Conservation (phyloP, 1,139 yeast genomes). For the Wickerhamiella infanticola region DNA sequence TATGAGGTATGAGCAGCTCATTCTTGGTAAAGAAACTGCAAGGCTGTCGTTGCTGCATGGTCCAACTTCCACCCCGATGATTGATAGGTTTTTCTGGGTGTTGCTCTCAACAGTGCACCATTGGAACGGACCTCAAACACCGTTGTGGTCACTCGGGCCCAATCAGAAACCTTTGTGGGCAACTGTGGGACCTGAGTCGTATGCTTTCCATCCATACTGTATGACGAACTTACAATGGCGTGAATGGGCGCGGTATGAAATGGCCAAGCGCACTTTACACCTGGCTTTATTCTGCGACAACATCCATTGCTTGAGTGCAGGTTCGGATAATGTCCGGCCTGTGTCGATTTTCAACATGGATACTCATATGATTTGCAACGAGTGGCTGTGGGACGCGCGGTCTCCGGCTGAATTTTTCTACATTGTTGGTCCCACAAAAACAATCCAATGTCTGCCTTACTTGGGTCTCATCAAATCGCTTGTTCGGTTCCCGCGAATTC, state of each 20-base stretch:
- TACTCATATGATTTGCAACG: constrained; percentile 21
- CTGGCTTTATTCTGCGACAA: constrained; percentile 19
- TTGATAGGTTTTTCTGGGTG: constrained; percentile 10
- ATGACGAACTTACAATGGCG: constrained; percentile 19
- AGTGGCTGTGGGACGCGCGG: constrained; percentile 19
- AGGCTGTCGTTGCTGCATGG: constrained; percentile 7
- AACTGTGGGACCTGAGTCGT: constrained; percentile 14
- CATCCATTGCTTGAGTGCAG: constrained; percentile 13
- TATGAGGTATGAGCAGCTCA: constrained; percentile 17
- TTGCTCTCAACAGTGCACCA: constrained; percentile 6
- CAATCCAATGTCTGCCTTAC: constrained; percentile 18
- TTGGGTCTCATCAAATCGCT: constrained; percentile 20
- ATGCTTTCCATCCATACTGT: constrained; percentile 15
- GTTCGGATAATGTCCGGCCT: constrained; percentile 6
- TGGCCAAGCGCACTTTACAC: constrained; percentile 19
- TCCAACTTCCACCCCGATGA: constrained; percentile 7
- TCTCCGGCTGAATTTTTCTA: constrained; percentile 19
- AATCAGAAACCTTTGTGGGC: constrained; percentile 12
- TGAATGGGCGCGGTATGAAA: constrained; percentile 22
- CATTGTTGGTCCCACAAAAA: constrained; percentile 17
- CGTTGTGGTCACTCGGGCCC: not conserved
- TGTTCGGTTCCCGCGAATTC: constrained; percentile 21
- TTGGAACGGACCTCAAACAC: constrained; percentile 7
- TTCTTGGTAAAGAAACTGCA: constrained; percentile 13
- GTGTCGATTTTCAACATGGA: constrained; percentile 20